Base-by-base conservation (phyloP, 1,284 basidiomycete species). In the Trichosporon sp. region DNA sequence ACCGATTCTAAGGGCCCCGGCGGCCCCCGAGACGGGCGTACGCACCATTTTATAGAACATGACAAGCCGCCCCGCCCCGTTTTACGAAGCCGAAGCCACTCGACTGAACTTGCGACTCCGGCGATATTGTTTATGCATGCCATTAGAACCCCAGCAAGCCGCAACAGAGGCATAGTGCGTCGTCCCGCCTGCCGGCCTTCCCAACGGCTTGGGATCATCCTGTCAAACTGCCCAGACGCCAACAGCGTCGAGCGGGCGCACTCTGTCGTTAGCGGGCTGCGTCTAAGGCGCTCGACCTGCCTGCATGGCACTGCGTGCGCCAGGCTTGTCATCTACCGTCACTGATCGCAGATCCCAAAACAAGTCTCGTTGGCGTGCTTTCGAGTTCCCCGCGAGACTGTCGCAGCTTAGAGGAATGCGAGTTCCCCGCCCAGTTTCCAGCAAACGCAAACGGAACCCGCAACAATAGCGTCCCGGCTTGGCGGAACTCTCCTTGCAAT, bases 1-100 rank as follows among this genome's bases (percentile, higher is more conserved):
- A 70, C 34, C 44, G 60, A n/a, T 70, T 35, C 65, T 64, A 21
- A 34, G 29, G 62, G 29, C 18, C 62, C 31, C 31, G 21, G 35
- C 21, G 64, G 51, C 38, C 56, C 51, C 47, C 68, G 68, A 9
- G 60, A 23, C 66, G 44, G 35, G 65, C 35, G 15, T 13, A 18
- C 31, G 18, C 11, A 23, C 31, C 62, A 51, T 23, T 29, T 51
- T 34, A 23, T 13, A n/a, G 15, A 5, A 38, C 21, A 21, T 23
- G 23, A n/a, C 38, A 3, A 42, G 38, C 38, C 38, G 38, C 38
- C 38, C n/a, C 38, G 7, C 6, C 15, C 5, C 8, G 38, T 42
- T 18, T 15, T 18, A 42, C 38, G 18, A 5, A n/a, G 9, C 8
- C n/a, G 38, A 42, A 18, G 38, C 1, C 15, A 18, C 13, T 12